These are phyloP conservation scores for Ceriops zippeliana DNA, from an alignment of 345 rosid species.

Conservation along the genomic window DNA sequence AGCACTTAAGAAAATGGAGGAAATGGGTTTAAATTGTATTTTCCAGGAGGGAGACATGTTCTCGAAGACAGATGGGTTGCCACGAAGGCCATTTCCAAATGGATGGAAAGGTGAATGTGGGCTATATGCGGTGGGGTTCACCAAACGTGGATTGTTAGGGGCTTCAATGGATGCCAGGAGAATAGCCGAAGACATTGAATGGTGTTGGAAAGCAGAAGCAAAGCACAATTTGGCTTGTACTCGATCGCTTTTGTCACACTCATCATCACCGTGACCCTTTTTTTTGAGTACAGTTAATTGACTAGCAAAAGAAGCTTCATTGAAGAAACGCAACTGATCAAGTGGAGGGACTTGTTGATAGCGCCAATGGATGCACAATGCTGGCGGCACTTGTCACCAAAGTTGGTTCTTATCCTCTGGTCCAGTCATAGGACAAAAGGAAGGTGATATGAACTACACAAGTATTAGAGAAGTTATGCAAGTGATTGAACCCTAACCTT, in stretches of 20 bases:
- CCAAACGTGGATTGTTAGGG: constrained; percentile 35
- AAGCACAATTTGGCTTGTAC: constrained; percentile 26
- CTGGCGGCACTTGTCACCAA: constrained; percentile 1
- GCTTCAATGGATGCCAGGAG: constrained; percentile 32
- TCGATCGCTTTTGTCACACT: constrained; percentile 17
- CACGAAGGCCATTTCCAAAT: constrained; percentile 31
- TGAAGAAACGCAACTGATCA: not conserved
- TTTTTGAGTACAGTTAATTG: not conserved
- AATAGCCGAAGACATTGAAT: constrained; percentile 26
- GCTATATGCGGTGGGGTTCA: constrained; percentile 36
- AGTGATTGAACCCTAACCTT: constrained; percentile 7
- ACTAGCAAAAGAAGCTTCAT: not conserved
- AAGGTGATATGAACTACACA: not conserved
- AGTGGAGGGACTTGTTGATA: constrained; percentile 17
- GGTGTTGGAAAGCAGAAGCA: constrained; percentile 17
- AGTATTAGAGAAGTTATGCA: not conserved
- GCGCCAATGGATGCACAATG: constrained; percentile 12
- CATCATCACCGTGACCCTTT: constrained; percentile 2
- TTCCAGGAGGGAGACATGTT: constrained; percentile 33
- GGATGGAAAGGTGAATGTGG: constrained; percentile 36
- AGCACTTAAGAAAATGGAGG: not conserved
- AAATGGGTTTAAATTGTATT: constrained; percentile 3
- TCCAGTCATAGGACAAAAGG: not conserved
- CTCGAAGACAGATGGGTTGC: constrained; percentile 33
- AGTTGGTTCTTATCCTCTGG: constrained; percentile 25